These are phyloP conservation scores for Sinapis alba DNA, from an alignment of 441 rosid genomes.

Conservation along the genomic window DNA sequence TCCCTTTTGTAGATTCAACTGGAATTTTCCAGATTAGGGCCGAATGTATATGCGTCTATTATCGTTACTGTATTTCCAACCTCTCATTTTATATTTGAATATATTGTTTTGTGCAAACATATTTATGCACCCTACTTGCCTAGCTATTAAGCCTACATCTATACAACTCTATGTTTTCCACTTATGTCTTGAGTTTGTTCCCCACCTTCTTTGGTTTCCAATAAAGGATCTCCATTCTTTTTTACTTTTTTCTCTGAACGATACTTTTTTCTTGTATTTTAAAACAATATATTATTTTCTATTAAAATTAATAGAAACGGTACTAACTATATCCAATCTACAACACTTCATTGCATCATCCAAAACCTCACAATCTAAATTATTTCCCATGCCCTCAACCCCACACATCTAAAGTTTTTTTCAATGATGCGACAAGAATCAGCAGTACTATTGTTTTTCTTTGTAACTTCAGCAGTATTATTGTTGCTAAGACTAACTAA, in stretches of 20 bases:
- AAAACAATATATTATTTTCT: conserved; percentile 37
- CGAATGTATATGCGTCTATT: conserved; percentile 21
- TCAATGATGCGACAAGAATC: conserved; percentile 35
- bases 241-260: conserved; percentile 11
- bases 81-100: conserved; percentile 17
- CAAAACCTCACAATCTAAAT: conserved; percentile 36
- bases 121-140: conserved; percentile 51
- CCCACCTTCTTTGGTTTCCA: conserved; percentile 81
- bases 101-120: conserved; percentile 49
- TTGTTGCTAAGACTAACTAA: conserved; percentile 23
- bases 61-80: conserved; percentile 28
- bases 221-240: conserved; percentile 38
- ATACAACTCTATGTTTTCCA: conserved; percentile 53
- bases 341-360: conserved; percentile 57
- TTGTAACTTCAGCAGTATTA: conserved; percentile 16
- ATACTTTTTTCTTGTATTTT: conserved; percentile 8
- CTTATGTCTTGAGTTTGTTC: conserved; percentile 82
- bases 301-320: conserved; percentile 29
- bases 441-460: conserved; percentile 16
- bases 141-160: conserved; percentile 38
- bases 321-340: conserved; percentile 41
- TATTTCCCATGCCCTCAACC: conserved; percentile 19
- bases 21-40: conserved; percentile 29
- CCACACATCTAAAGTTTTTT: conserved; percentile 29
- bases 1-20: background rate